These are phyloP conservation scores for Plasmopara halstedii DNA, from an alignment of 352 stramenopile genomes.

Conservation along the genomic window DNA sequence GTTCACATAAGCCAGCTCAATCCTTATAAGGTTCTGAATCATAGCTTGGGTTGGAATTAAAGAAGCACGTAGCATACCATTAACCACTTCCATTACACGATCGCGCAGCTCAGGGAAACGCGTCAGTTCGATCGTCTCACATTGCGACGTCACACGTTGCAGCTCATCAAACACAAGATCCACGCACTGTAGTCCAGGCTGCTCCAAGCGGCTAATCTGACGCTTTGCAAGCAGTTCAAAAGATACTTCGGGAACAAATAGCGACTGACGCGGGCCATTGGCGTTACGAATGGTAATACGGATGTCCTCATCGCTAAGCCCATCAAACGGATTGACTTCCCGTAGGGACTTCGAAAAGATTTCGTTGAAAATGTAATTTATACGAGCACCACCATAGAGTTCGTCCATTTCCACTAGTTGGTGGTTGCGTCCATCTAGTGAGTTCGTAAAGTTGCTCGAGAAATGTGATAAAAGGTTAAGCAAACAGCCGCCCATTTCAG, in stretches of 20 bases:
- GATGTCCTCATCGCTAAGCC: slow-evolving; percentile 97
- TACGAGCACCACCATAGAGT: slow-evolving; percentile 95
- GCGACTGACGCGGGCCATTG: slow-evolving; percentile 93
- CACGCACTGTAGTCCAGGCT: slow-evolving; percentile 94
- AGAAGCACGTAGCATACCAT: slow-evolving; percentile 77
- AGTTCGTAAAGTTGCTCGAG: slow-evolving; percentile 85
- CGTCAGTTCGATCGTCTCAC: slow-evolving; percentile 93
- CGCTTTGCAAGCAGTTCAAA: slow-evolving; percentile 97
- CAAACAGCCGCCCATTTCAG: slow-evolving; percentile 90
- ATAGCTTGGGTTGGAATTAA: slow-evolving; percentile 84
- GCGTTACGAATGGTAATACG: slow-evolving; percentile 98
- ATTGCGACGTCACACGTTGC: slow-evolving; percentile 91
- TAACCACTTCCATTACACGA: slow-evolving; percentile 93
- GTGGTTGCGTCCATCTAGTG: slow-evolving; percentile 81
- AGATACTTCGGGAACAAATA: slow-evolving; percentile 98
- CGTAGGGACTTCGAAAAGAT: slow-evolving; percentile 89
- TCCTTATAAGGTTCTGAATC: slow-evolving; percentile 98
- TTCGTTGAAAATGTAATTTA: slow-evolving; percentile 99
- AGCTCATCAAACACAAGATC: slow-evolving; percentile 99
- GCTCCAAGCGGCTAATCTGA: slow-evolving; percentile 95
- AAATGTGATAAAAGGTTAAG: slow-evolving; percentile 93
- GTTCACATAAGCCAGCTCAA: slow-evolving; percentile 99
- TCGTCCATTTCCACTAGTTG: slow-evolving; percentile 86
- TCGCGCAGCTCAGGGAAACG: slow-evolving; percentile 94
- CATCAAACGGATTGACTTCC: slow-evolving; percentile 94